These are phyloP conservation scores for Rhododendron ferrugineum DNA, from an alignment of 148 eudicot species.

Conservation along the genomic window DNA sequence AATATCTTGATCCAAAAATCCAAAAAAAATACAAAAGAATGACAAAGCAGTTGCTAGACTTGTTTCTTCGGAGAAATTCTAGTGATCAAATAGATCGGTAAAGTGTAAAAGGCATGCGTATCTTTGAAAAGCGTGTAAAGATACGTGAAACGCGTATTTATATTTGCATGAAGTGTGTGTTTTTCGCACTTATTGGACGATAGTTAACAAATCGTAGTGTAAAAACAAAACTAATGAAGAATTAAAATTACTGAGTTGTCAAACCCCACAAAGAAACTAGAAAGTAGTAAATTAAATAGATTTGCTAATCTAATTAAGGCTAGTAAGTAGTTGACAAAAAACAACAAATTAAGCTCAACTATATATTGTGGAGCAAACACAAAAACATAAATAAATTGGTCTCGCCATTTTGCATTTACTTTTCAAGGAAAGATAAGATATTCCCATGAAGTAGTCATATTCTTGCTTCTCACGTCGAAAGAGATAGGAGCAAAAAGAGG, in stretches of 20 bases:
- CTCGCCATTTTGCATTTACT: neutral
- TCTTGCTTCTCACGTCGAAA: neutral
- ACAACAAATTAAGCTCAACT: neutral
- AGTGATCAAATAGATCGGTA: neutral
- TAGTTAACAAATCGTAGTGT: neutral
- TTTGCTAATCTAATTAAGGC: too few relatives aligned
- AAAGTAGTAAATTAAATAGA: neutral
- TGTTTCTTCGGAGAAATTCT: neutral
- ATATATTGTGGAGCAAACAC: neutral
- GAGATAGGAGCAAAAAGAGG: neutral
- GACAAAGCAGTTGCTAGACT: neutral
- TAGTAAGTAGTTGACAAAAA: neutral
- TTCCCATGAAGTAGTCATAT: neutral
- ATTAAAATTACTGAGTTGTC: neutral
- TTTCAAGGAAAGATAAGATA: neutral
- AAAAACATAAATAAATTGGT: neutral
- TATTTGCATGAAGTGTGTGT: neutral
- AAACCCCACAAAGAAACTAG: neutral
- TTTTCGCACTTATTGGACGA: neutral
- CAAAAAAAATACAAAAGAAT: neutral
- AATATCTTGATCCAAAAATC: neutral
- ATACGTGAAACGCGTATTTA: neutral
- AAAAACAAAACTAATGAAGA: neutral
- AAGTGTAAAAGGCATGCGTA: neutral
- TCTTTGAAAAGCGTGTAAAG: neutral